Conservation (phyloP, 2,329 filamentous ascomycete genomes). For the Cryphonectria japonica region DNA sequence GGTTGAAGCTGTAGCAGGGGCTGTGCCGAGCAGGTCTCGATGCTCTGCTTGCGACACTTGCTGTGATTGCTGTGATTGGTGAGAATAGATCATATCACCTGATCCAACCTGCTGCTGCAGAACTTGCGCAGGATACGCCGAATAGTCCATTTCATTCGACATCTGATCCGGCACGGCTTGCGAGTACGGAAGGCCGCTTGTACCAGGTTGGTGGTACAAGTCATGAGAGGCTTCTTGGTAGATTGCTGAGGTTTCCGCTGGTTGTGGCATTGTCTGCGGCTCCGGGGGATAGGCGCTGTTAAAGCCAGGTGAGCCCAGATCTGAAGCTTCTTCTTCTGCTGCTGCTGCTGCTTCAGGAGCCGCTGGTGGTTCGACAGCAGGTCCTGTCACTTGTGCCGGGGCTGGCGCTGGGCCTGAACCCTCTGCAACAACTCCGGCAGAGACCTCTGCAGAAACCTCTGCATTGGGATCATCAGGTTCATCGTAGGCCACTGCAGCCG, state of each 20-base stretch:
- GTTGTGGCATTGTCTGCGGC: conserved; percentile 35
- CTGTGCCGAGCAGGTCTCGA: conserved; percentile 1
- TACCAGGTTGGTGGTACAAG: conserved; percentile 38
- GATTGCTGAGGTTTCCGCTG: conserved; percentile 29
- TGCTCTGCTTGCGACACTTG: conserved; percentile 15
- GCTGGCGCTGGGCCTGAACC: not conserved
- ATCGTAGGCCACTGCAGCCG: conserved; percentile 14
- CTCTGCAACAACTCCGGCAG: too few species aligned
- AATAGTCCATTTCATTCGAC: conserved; percentile 19
- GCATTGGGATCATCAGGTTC: conserved; percentile 6
- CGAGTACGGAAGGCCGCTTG: conserved; percentile 34
- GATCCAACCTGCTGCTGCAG: conserved; percentile 12
- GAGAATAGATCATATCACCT: conserved; percentile 17
- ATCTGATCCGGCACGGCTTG: conserved; percentile 29
- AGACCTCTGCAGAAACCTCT: not conserved
- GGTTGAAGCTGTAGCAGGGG: conserved; percentile 11
- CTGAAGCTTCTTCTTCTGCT: conserved; percentile 23
- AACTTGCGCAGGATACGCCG: conserved; percentile 2
- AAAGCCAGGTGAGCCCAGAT: conserved; percentile 29
- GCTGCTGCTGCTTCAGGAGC: conserved; percentile 3
- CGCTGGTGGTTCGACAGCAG: not conserved
- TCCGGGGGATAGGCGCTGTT: conserved; percentile 31
- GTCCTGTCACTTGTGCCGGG: conserved; percentile 9
- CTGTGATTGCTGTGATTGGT: conserved; percentile 23
- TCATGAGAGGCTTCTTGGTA: conserved; percentile 30